phyloP scores from a whole-genome alignment of 768 basidiomycete genomes.

The Leccinum incarnatum region DNA sequence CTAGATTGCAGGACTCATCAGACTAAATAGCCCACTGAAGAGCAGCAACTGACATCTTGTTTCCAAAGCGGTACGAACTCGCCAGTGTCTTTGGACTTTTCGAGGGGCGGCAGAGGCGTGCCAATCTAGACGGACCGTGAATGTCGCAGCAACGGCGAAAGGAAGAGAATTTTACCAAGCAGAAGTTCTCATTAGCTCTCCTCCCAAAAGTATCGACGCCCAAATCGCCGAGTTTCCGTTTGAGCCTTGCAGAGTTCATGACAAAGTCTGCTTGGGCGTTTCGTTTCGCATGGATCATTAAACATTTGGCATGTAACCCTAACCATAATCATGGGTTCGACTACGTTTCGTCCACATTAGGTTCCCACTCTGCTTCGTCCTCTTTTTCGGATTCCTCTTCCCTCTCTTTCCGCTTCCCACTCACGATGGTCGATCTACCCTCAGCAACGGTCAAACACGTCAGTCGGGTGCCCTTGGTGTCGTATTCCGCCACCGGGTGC shows the following conservation, averaged over 20 bases:
- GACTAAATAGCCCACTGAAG: slow-evolving; percentile 18
- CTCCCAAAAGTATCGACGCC: slow-evolving; percentile 69
- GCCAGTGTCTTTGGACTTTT: slow-evolving; percentile 86
- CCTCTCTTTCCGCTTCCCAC: slow-evolving; percentile 38
- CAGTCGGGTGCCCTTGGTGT: slow-evolving; percentile 82
- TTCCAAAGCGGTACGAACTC: slow-evolving; percentile 99
- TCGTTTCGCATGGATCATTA: not conserved
- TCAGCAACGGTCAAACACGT: slow-evolving; percentile 70
- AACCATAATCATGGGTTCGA: slow-evolving; percentile 18
- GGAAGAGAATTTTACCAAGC: slow-evolving; percentile 50
- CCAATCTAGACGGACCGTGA: slow-evolving; percentile 63
- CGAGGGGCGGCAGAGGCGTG: slow-evolving; percentile 91
- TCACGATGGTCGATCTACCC: slow-evolving; percentile 32
- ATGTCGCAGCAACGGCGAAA: not conserved
- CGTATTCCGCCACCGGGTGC: slow-evolving; percentile 62
- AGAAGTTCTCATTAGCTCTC: slow-evolving; percentile 81
- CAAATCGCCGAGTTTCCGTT: slow-evolving; percentile 80
- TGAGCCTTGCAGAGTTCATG: slow-evolving; percentile 59
- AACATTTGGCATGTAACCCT: slow-evolving; percentile 6
- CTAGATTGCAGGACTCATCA: slow-evolving; percentile 37
- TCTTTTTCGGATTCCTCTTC: slow-evolving; percentile 31
- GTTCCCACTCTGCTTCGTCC: slow-evolving; percentile 32
- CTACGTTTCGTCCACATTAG: not conserved
- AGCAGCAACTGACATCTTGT: slow-evolving; percentile 70
- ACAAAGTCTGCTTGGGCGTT: not conserved